Percentiles rank a stretch among this genome's conserved stretches.
Evolutionary conservation across 2,329 filamentous ascomycete species (phyloP).

Genomic region (Aulographum hederae): DNA sequence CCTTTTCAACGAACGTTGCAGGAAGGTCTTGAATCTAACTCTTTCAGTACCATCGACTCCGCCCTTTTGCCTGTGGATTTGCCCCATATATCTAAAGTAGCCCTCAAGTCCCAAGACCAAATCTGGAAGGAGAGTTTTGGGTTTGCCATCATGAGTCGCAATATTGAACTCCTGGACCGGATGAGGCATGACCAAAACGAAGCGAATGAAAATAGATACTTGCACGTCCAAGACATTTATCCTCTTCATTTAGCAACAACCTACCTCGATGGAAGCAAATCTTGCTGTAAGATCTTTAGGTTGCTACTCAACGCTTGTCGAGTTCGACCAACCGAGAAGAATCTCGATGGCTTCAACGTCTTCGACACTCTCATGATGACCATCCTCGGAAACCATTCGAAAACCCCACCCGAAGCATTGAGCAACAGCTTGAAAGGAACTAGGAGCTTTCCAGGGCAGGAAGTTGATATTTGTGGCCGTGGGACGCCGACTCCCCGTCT

Average conservation of each 20-base stretch:
- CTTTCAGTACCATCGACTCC: not conserved
- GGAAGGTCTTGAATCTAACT: not conserved
- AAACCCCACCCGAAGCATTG: slow-evolving; percentile 7
- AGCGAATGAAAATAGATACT: too few species aligned
- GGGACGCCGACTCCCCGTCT: not conserved
- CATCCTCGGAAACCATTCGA: slow-evolving; percentile 20
- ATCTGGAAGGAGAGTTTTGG: not conserved
- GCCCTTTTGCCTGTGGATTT: not conserved
- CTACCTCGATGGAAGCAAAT: slow-evolving; percentile 17
- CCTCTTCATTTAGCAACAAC: slow-evolving; percentile 19
- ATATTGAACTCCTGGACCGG: not conserved
- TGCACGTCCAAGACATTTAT: slow-evolving; percentile 9
- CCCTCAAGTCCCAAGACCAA: not conserved
- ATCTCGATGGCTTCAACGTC: slow-evolving; percentile 19
- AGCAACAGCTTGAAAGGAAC: not conserved
- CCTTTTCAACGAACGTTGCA: slow-evolving; percentile 1
- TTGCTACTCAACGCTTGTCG: too few species aligned
- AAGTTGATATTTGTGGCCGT: not conserved
- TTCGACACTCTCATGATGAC: slow-evolving; percentile 20
- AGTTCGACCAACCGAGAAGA: too few species aligned
- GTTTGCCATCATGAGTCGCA: not conserved
- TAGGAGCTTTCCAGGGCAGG: not conserved
- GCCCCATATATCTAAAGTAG: not conserved
- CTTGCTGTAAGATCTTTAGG: slow-evolving; percentile 17
- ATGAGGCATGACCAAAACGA: too few species aligned